These are phyloP conservation scores for Akanthomyces muscarius DNA, from an alignment of 2,329 filamentous ascomycete species.

Conservation along the genomic window DNA sequence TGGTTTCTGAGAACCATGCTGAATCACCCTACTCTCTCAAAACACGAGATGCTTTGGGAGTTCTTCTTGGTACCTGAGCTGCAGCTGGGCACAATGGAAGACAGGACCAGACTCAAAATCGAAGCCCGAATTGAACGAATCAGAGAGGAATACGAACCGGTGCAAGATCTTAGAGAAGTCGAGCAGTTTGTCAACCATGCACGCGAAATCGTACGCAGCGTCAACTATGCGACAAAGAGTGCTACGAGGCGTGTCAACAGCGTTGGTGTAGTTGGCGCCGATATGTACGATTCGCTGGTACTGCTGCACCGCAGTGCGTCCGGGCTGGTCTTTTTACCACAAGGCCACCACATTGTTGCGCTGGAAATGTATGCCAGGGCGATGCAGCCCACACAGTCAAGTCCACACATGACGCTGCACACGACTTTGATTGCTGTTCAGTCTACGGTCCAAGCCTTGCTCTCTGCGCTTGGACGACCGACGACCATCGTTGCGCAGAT, in stretches of 20 bases:
- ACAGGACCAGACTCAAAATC: constrained; percentile 82
- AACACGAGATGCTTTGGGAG: constrained; percentile 97
- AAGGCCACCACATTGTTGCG: constrained; percentile 65
- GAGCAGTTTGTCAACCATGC: constrained; percentile 91
- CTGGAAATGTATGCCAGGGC: constrained; percentile 68
- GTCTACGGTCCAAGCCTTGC: constrained; percentile 75
- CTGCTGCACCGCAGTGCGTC: constrained; percentile 50
- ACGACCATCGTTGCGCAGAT: constrained; percentile 74
- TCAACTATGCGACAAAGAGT: constrained; percentile 79
- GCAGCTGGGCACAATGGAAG: constrained; percentile 82
- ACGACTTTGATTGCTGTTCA: constrained; percentile 75
- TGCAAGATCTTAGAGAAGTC: constrained; percentile 80
- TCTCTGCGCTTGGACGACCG: constrained; percentile 74
- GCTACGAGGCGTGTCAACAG: constrained; percentile 76
- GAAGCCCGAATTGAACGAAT: constrained; percentile 79
- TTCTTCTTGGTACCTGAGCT: constrained; percentile 97
- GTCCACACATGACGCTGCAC: constrained; percentile 70
- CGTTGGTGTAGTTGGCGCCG: constrained; percentile 58
- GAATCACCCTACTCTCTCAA: constrained; percentile 85
- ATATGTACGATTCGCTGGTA: constrained; percentile 63
- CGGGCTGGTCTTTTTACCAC: constrained; percentile 64
- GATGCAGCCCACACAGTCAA: constrained; percentile 64
- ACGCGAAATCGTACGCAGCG: constrained; percentile 78
- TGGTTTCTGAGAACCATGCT: constrained; percentile 84
- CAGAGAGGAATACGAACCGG: constrained; percentile 80